A percentile compares a stretch with the other conserved stretches of the same genome.
These are phyloP conservation scores for Tulasnella sp. DNA, from an alignment of 768 basidiomycete species.

Conservation along the genomic window DNA sequence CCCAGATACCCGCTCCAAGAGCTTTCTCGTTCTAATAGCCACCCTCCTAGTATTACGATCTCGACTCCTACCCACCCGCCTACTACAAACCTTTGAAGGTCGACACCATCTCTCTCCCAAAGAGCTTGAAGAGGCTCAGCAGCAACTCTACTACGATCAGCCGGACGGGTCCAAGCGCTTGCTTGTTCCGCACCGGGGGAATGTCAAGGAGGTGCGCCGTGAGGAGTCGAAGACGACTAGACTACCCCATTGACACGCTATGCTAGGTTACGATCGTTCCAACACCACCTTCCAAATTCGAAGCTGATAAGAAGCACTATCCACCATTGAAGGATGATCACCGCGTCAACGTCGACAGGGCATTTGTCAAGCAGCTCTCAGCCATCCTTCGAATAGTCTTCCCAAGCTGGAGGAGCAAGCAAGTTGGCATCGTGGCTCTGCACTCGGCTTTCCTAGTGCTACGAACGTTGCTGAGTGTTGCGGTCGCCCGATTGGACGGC, in stretches of 20 bases:
- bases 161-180: slow-evolving; percentile 58
- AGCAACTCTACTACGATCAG: slow-evolving; percentile 61
- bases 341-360: slow-evolving; percentile 65
- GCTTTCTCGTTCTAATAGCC: slow-evolving; percentile 23
- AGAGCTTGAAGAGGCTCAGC: slow-evolving; percentile 43
- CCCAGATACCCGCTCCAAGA: not conserved
- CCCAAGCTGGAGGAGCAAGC: slow-evolving; percentile 60
- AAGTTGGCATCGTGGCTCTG: slow-evolving; percentile 64
- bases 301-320: slow-evolving; percentile 56
- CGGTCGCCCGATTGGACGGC: slow-evolving; percentile 85
- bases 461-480: slow-evolving; percentile 81
- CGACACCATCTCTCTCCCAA: slow-evolving; percentile 16
- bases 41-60: slow-evolving; percentile 23
- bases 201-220: slow-evolving; percentile 56
- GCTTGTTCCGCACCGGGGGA: slow-evolving; percentile 62
- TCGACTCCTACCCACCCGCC: not conserved
- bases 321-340: slow-evolving; percentile 48
- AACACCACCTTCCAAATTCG: slow-evolving; percentile 50
- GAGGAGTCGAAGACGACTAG: not conserved
- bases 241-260: not conserved
- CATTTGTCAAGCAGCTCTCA: slow-evolving; percentile 67
- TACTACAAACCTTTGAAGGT: not conserved
- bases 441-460: slow-evolving; percentile 85
- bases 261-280: slow-evolving; percentile 48
- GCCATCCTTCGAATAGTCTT: slow-evolving; percentile 72